A percentile compares a stretch with the other conserved stretches of the same genome.
Evolutionary conservation across 306 rosid species (phyloP).

Genomic region (Medicago ruthenica): DNA sequence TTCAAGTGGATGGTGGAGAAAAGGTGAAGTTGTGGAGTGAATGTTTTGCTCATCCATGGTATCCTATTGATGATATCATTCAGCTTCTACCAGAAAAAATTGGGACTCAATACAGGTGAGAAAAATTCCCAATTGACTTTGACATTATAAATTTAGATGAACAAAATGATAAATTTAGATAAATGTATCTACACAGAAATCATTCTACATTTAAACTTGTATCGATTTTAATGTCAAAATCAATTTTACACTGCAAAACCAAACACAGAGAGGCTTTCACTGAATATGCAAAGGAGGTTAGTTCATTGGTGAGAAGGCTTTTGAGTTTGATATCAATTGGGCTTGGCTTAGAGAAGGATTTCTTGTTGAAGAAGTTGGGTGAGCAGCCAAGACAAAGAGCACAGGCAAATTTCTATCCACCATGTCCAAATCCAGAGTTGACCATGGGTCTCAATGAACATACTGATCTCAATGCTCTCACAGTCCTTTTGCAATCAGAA

Average conservation of each 20-base stretch:
- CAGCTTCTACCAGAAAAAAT: conserved; percentile 43
- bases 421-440: conserved; percentile 34
- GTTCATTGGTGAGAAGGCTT: conserved; percentile 45
- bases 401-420: conserved; percentile 52
- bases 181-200: too few species aligned
- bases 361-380: conserved; percentile 44
- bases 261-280: conserved; percentile 49
- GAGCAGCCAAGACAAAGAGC: conserved; percentile 47
- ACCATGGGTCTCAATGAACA: conserved; percentile 40
- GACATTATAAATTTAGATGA: neutral
- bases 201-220: too few species aligned
- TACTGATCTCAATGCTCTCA: conserved; percentile 51
- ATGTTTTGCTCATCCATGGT: conserved; percentile 52
- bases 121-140: conserved; percentile 9
- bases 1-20: conserved; percentile 54
- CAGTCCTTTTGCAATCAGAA: conserved; percentile 47
- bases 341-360: conserved; percentile 54
- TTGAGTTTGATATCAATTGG: conserved; percentile 54
- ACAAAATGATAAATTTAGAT: too few species aligned
- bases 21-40: conserved; percentile 60
- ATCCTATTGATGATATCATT: conserved; percentile 42
- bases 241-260: neutral
- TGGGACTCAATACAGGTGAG: conserved; percentile 39
- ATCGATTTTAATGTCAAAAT: too few species aligned
- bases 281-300: conserved; percentile 59